Base-by-base conservation (phyloP, 495 filamentous ascomycete species). In the Penicillium parvum region DNA sequence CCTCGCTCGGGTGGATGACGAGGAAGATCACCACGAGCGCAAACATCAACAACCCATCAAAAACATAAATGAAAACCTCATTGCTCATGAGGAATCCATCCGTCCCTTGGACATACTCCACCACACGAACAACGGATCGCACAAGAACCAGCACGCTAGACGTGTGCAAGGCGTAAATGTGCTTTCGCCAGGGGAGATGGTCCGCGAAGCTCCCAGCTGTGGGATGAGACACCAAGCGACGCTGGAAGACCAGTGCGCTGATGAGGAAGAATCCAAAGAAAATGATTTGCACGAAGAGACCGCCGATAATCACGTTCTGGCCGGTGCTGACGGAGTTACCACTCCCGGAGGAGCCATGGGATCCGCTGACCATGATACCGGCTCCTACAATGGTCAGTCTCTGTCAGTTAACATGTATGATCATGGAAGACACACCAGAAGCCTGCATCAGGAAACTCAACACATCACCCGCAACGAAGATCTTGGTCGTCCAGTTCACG, bases 31-130 rank as follows among this genome's bases (percentile, higher is more conserved):
- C 56, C 63, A 78, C 72, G 17, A 76, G 72, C 2, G 53, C 9
- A 14, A 75, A 53, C 81, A 86, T 85, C 37, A 80, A 53, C 25
- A 70, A 34, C 18, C 68, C 63, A 55, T 86, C 83, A 45, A 84
- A 85, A 8, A 82, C 52, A 59, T 83, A 85, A 40, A 85, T 56
- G 44, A 74, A 76, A 49, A 68, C 70, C 61, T 86, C 82, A 30
- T 76, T 71, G n/a, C 42, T 51, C 45, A 84, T 48, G 18, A 77
- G 29, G 30, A 57, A 69, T 3, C 81, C 79, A 9, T 66, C 61
- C 14, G 69, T 53, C 0, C 82, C 82, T 63, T 78, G 65, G 0
- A 71, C 21, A 52, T 81, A 86, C 60, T 88, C 83, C 3, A 81
- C 57, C 16, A 81, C 67, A 28, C 82, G 69, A 53, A 85, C 81